Percentiles rank a stretch among this genome's conserved stretches.
Evolutionary conservation across 345 rosid genomes (phyloP).

Genomic region (Microcos paniculata): DNA sequence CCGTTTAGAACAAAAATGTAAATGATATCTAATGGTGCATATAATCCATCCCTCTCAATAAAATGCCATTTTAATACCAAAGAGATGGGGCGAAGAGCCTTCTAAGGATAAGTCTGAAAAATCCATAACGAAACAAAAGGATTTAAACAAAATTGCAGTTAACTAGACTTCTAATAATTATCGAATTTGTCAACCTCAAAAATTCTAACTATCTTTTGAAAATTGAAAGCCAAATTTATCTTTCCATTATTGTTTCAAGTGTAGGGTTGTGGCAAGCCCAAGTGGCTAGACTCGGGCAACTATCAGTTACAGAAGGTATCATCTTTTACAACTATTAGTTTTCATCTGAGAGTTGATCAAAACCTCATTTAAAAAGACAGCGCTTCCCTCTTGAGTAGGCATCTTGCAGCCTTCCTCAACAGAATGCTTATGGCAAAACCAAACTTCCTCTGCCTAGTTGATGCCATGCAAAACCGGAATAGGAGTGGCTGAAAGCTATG

Average conservation of each 20-base stretch:
- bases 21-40: neutral
- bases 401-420: constrained; percentile 1
- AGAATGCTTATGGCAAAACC: constrained; percentile 19
- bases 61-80: too few species aligned
- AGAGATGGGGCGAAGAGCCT: too few species aligned
- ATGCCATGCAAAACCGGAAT: constrained; percentile 15
- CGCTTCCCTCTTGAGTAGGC: neutral
- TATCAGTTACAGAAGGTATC: neutral
- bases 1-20: constrained; percentile 33
- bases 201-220: neutral
- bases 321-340: neutral
- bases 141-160: neutral
- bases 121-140: neutral
- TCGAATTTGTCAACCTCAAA: neutral
- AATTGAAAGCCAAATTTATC: neutral
- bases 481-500: constrained; percentile 18
- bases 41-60: neutral
- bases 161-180: neutral
- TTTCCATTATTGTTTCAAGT: neutral
- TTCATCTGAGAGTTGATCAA: neutral
- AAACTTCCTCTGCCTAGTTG: constrained; percentile 5
- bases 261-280: neutral
- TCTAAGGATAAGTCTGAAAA: too few species aligned
- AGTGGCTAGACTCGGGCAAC: neutral
- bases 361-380: neutral